phyloP scores from a whole-genome alignment of 2,329 filamentous ascomycete genomes.

The Monosporascus sp. region DNA sequence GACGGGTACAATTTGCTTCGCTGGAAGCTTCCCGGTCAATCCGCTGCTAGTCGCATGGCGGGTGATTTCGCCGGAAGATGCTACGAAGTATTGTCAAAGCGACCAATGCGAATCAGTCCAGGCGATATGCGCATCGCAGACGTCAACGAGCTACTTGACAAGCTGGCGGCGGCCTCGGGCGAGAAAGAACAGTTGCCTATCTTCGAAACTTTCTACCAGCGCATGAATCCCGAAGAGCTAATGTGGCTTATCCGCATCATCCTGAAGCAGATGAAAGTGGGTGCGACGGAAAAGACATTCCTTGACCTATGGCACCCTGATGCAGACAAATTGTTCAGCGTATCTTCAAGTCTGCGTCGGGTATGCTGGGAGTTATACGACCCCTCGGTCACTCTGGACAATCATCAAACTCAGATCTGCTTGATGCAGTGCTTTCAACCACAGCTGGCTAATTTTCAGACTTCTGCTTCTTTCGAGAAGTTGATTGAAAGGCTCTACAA shows the following conservation, averaged over 20 bases:
- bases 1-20: conserved; percentile 81
- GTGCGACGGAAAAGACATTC: conserved; percentile 83
- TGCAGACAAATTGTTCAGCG: conserved; percentile 74
- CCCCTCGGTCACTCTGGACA: conserved; percentile 64
- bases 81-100: conserved; percentile 78
- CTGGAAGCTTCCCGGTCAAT: conserved; percentile 84
- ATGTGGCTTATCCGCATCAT: conserved; percentile 95
- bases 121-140: conserved; percentile 83
- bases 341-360: conserved; percentile 81
- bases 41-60: conserved; percentile 57
- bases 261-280: conserved; percentile 67
- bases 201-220: conserved; percentile 76
- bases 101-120: conserved; percentile 66
- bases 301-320: conserved; percentile 79
- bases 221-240: conserved; percentile 90
- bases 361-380: conserved; percentile 94
- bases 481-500: conserved; percentile 61
- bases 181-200: conserved; percentile 83
- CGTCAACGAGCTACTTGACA: conserved; percentile 81
- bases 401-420: conserved; percentile 67
- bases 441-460: conserved; percentile 88
- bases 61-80: conserved; percentile 92
- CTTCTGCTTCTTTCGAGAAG: conserved; percentile 68
- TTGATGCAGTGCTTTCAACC: conserved; percentile 97
- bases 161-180: conserved; percentile 66